phyloP scores from a whole-genome alignment of 176 grass and related monocot species.

The Elaeis guineensis region DNA sequence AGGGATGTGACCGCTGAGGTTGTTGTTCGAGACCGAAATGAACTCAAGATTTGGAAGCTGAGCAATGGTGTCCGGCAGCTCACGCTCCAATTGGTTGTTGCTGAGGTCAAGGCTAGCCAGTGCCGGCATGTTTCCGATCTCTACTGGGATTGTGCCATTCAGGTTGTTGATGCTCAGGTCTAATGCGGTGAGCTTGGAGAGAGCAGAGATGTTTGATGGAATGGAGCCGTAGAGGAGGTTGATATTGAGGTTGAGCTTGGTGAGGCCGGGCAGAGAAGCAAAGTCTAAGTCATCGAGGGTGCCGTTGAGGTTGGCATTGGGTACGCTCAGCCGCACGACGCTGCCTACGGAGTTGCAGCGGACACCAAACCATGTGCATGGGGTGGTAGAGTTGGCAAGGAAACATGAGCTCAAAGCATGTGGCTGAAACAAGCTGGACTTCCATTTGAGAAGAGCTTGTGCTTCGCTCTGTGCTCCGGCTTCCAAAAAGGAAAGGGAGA shows the following conservation, averaged over 20 bases:
- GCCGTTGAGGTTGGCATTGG: conserved; percentile 15
- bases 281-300: conserved; percentile 16
- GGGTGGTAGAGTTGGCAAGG: conserved; percentile 5
- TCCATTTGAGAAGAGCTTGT: conserved; percentile 30
- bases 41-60: conserved; percentile 1
- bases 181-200: too few species aligned
- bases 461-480: background rate
- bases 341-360: conserved; percentile 5
- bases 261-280: conserved; percentile 6
- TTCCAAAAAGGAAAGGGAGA: background rate
- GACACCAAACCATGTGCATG: conserved; percentile 22
- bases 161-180: too few species aligned
- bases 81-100: too few species aligned
- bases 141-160: background rate
- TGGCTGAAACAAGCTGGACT: conserved; percentile 25
- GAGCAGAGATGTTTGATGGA: too few species aligned
- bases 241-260: conserved; percentile 12
- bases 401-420: conserved; percentile 22
- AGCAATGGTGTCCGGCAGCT: background rate
- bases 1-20: conserved; percentile 5
- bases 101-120: too few species aligned
- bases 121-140: too few species aligned
- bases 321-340: conserved; percentile 12
- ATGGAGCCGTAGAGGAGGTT: too few species aligned
- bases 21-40: conserved; percentile 6